These are phyloP conservation scores for Actinomortierella wolfii DNA, from an alignment of 371 early-diverging fungal genomes.

Conservation along the genomic window DNA sequence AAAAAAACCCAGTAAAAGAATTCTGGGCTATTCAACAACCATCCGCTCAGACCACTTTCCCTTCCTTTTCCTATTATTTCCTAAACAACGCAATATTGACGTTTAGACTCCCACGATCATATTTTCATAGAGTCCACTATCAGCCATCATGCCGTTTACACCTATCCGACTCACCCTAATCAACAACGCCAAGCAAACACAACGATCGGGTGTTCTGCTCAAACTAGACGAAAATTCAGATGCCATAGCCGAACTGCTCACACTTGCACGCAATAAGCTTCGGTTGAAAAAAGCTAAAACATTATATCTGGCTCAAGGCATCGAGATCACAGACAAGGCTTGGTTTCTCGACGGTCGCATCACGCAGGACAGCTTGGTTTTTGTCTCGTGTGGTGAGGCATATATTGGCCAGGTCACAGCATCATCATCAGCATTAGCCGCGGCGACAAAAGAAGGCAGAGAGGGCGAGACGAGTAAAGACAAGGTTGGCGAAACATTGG, in stretches of 20 bases:
- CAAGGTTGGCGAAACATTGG: background rate
- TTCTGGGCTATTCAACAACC: too few species aligned
- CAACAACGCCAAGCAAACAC: conserved; percentile 52
- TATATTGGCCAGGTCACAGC: conserved; percentile 25
- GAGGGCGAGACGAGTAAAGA: background rate
- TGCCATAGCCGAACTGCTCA: conserved; percentile 25
- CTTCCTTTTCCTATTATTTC: background rate
- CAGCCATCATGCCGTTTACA: conserved; percentile 7
- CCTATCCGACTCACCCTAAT: conserved; percentile 42
- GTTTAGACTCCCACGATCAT: too few species aligned
- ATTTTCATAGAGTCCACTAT: too few species aligned
- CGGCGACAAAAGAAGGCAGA: background rate
- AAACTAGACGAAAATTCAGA: conserved; percentile 16
- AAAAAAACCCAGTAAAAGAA: too few species aligned
- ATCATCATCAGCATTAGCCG: background rate
- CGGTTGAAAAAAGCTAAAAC: conserved; percentile 49
- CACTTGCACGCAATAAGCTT: conserved; percentile 52
- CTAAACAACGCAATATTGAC: background rate
- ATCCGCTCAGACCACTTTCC: too few species aligned
- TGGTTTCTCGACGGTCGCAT: conserved; percentile 23
- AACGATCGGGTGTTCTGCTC: conserved; percentile 43
- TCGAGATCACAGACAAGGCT: conserved; percentile 19
- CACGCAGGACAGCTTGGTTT: conserved; percentile 37
- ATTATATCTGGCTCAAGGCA: conserved; percentile 38
- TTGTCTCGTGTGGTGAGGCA: conserved; percentile 36